Conservation (phyloP, 768 basidiomycete species). For the Rhodotorula babjevae region DNA sequence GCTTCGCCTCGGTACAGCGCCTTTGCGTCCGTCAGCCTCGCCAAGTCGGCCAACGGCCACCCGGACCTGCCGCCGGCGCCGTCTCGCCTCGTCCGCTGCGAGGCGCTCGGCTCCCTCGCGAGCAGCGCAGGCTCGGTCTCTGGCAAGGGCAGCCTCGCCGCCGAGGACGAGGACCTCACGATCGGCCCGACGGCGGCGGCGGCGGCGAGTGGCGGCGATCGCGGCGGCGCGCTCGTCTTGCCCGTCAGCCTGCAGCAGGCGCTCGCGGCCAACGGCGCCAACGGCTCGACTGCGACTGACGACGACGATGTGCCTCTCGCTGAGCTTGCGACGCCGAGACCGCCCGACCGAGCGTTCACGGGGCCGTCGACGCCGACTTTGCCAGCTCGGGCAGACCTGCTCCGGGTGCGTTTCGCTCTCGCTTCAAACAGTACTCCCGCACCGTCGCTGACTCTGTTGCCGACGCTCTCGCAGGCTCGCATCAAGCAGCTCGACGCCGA, state of each 20-base stretch:
- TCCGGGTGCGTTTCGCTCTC: slow-evolving; percentile 44
- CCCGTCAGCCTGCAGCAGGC: slow-evolving; percentile 6
- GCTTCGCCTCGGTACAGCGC: not conserved
- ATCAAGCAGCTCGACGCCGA: slow-evolving; percentile 62
- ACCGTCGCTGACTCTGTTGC: not conserved
- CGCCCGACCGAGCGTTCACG: not conserved
- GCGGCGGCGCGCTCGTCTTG: not conserved
- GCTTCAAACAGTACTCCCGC: too few relatives aligned
- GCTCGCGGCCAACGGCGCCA: not conserved
- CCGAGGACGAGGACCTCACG: not conserved
- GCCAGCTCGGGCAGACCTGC: slow-evolving; percentile 37
- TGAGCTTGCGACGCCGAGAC: not conserved
- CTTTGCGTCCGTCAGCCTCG: not conserved
- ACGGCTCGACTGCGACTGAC: not conserved
- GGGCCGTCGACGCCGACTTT: not conserved
- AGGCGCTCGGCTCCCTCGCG: not conserved
- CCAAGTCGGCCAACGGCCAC: not conserved
- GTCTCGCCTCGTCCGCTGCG: not conserved
- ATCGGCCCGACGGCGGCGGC: not conserved
- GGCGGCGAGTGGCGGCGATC: not conserved
- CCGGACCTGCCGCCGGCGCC: not conserved
- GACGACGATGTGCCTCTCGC: not conserved
- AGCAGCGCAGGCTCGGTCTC: not conserved
- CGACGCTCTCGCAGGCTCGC: slow-evolving; percentile 50
- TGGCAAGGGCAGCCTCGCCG: not conserved